phyloP scores from a whole-genome alignment of 768 basidiomycete species.

The Pleurotus djamor region DNA sequence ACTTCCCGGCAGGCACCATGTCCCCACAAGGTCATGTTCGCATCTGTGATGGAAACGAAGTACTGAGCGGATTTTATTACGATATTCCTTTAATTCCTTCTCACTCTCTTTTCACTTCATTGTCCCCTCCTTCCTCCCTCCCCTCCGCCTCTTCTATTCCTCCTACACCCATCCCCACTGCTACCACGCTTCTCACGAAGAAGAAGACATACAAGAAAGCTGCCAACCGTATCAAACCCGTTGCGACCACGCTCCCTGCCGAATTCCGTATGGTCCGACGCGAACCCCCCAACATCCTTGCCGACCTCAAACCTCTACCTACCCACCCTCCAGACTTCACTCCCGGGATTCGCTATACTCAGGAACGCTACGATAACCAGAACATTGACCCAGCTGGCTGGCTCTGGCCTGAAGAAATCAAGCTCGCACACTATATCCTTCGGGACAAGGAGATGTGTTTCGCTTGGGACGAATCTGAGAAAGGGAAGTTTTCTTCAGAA shows the following conservation, averaged over 20 bases:
- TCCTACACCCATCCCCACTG: background rate
- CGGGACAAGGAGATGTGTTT: conserved; percentile 19
- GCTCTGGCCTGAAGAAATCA: conserved; percentile 23
- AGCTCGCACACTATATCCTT: conserved; percentile 18
- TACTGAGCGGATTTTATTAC: background rate
- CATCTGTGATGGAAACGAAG: background rate
- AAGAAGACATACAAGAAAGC: conserved; percentile 8
- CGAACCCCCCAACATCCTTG: conserved; percentile 23
- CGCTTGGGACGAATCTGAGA: conserved; percentile 26
- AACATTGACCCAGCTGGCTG: conserved; percentile 16
- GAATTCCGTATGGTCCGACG: conserved; percentile 13
- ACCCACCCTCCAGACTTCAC: conserved; percentile 16
- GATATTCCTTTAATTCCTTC: background rate
- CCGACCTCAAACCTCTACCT: conserved; percentile 14
- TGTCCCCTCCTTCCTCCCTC: too few relatives aligned
- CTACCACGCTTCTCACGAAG: background rate
- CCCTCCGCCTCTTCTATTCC: background rate
- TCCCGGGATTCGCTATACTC: conserved; percentile 14
- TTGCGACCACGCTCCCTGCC: conserved; percentile 15
- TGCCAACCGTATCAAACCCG: conserved; percentile 11
- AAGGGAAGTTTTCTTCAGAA: conserved; percentile 16
- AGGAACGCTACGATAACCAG: conserved; percentile 17
- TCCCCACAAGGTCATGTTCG: background rate
- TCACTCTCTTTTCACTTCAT: too few relatives aligned
- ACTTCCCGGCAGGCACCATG: background rate